A percentile compares a stretch with the other conserved stretches of the same genome.
phyloP scores from a whole-genome alignment of 805 yeast species.

The Candida peoriensis region DNA sequence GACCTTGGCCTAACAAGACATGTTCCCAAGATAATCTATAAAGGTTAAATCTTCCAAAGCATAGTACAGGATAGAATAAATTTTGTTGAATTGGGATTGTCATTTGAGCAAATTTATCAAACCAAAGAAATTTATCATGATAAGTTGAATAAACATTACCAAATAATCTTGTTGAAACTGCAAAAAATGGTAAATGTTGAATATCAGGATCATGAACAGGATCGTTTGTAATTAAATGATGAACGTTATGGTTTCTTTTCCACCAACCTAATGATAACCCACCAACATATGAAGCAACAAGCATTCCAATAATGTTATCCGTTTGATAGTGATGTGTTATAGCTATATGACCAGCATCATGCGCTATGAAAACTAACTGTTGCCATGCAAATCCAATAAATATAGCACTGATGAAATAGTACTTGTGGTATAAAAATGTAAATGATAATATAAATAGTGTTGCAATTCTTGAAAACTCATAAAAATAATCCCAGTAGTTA shows the following conservation, averaged over 20 bases:
- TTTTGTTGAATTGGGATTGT: constrained; percentile 63
- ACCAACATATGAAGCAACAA: constrained; percentile 76
- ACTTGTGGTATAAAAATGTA: constrained; percentile 40
- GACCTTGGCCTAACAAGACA: constrained; percentile 70
- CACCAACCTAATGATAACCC: constrained; percentile 93
- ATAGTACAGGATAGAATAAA: constrained; percentile 70
- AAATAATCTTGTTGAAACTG: constrained; percentile 70
- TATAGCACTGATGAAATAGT: constrained; percentile 54
- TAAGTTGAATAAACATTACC: constrained; percentile 73
- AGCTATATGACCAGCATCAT: constrained; percentile 85
- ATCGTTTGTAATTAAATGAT: constrained; percentile 85
- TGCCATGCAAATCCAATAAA: constrained; percentile 80
- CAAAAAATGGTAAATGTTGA: constrained; percentile 88
- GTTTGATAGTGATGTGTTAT: constrained; percentile 75
- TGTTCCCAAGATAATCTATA: constrained; percentile 80
- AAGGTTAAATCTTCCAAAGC: constrained; percentile 82
- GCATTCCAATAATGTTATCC: constrained; percentile 70
- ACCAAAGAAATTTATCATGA: constrained; percentile 62
- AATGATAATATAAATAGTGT: constrained; percentile 47
- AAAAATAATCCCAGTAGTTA: constrained; percentile 64
- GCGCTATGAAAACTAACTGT: constrained; percentile 81
- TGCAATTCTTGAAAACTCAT: constrained; percentile 59
- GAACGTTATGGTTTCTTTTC: constrained; percentile 93
- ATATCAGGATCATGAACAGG: constrained; percentile 94
- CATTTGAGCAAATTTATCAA: constrained; percentile 58